phyloP scores from a whole-genome alignment of 2,329 filamentous ascomycete species.

The Tolypocladium guangdongense region DNA sequence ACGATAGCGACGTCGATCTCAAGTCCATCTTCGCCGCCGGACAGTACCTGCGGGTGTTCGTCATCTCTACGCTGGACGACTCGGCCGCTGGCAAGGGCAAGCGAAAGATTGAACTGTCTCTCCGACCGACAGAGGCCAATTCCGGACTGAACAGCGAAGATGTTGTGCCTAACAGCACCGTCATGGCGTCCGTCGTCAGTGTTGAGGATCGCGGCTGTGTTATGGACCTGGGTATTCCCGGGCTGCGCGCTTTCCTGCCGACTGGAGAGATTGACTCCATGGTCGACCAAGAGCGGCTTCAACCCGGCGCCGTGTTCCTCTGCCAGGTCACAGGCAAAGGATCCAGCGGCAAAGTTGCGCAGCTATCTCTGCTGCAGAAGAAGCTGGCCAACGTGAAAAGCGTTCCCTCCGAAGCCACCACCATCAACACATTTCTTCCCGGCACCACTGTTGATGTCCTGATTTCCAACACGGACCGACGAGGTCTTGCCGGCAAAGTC shows the following conservation, averaged over 20 bases:
- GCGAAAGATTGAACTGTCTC: conserved; percentile 76
- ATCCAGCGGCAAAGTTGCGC: conserved; percentile 71
- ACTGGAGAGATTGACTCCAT: conserved; percentile 66
- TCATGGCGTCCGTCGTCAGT: conserved; percentile 82
- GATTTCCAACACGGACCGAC: conserved; percentile 60
- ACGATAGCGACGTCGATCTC: conserved; percentile 55
- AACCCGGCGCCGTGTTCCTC: conserved; percentile 75
- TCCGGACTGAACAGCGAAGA: conserved; percentile 61
- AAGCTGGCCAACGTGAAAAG: conserved; percentile 58
- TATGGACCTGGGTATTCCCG: conserved; percentile 77
- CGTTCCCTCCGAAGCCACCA: conserved; percentile 65
- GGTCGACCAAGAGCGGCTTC: conserved; percentile 55
- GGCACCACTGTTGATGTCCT: conserved; percentile 84
- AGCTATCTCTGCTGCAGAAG: conserved; percentile 65
- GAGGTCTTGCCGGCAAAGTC: conserved; percentile 79
- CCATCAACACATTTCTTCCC: conserved; percentile 81
- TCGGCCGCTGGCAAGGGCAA: conserved; percentile 51
- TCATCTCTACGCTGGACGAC: conserved; percentile 67
- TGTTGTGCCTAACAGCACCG: conserved; percentile 60
- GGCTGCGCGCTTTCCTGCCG: conserved; percentile 72
- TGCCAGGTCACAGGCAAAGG: conserved; percentile 69
- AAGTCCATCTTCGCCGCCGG: conserved; percentile 67
- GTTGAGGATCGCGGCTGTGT: conserved; percentile 94
- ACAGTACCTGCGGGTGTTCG: conserved; percentile 78
- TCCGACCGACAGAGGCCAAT: conserved; percentile 72